Conservation (phyloP, 2,329 filamentous ascomycete species). For the Clarireedia monteithiana region DNA sequence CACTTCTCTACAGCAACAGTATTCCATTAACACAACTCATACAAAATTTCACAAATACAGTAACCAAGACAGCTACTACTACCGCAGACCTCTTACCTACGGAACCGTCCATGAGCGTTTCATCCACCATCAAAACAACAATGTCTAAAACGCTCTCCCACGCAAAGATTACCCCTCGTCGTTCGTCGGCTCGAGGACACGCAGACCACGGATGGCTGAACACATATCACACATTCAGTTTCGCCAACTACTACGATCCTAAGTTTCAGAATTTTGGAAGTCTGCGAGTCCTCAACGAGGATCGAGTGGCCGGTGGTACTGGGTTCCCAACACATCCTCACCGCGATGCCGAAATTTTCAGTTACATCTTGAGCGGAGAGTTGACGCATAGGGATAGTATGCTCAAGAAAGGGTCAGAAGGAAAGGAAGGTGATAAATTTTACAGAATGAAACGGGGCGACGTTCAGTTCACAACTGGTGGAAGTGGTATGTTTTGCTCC, state of each 20-base stretch:
- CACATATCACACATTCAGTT: conserved; percentile 42
- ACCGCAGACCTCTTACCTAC: conserved; percentile 2
- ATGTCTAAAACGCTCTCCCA: conserved; percentile 58
- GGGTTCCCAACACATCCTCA: conserved; percentile 84
- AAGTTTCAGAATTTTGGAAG: conserved; percentile 52
- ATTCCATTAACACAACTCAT: conserved; percentile 21
- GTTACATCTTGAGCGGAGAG: conserved; percentile 77
- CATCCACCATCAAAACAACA: conserved; percentile 31
- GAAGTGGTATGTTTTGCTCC: conserved; percentile 47
- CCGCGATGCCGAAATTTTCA: conserved; percentile 84
- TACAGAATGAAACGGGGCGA: conserved; percentile 69
- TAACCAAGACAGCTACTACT: background rate
- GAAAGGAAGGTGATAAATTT: conserved; percentile 48
- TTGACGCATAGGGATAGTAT: conserved; percentile 84
- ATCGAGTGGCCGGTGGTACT: conserved; percentile 64
- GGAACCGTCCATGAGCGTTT: conserved; percentile 19
- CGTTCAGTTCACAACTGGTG: conserved; percentile 86
- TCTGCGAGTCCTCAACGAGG: conserved; percentile 81
- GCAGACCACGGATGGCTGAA: conserved; percentile 82
- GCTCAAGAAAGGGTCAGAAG: conserved; percentile 61
- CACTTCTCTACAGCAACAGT: conserved; percentile 19
- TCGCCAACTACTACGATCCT: conserved; percentile 33
- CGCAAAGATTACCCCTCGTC: conserved; percentile 68
- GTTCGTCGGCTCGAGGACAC: conserved; percentile 65
- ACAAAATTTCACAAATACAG: conserved; percentile 14